Base-by-base conservation (phyloP, 2,329 filamentous ascomycete species). In the Fusarium redolens region DNA sequence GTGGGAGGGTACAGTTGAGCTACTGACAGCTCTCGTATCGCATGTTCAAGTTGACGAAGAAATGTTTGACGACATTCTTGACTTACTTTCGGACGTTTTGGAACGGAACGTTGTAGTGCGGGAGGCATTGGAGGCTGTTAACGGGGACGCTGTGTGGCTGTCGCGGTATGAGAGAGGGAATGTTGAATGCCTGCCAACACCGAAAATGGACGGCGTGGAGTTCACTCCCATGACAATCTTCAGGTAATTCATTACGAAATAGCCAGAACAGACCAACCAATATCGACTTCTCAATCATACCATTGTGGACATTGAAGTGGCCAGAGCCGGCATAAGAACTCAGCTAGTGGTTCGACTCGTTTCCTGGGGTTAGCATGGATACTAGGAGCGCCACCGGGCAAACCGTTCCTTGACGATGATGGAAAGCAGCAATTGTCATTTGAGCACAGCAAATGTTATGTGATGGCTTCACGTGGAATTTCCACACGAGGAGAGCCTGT, bases 111-210 rank as follows among this genome's bases (percentile, higher is more conserved):
- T 76, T 3, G 83, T 88, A 52, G 86, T 92, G 15, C 86, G 85
- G 52, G 81, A 83, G 38, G 90, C 89, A 15, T 81, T 96, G 50
- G 90, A 92, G 72, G 82, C 79, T 6, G 83, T 92, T 59, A 95
- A 96, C 79, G 84, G 87, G 2, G 93, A 96, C 83, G 92, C 92
- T 3, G 91, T 96, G 7, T 97, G 94, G 94, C 81, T 96, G 72
- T 84, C 85, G 44, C 81, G 89, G 77, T 87, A 88, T 62, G 82
- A 87, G 75, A 80, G 81, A 60, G 86, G 87, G 14, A 71, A 81
- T 66, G 76, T 84, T 40, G 75, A 83, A 59, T 76, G 74, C 69
- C 73, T 79, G 62, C 78, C 80, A 44, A 80, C 78, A 15, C 86
- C 86, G 13, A 74, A 79, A 28, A 75, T 87, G 74, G 82, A 86